Evolutionary conservation across 345 rosid species (phyloP).

Genomic region (Corchorus olitorius): DNA sequence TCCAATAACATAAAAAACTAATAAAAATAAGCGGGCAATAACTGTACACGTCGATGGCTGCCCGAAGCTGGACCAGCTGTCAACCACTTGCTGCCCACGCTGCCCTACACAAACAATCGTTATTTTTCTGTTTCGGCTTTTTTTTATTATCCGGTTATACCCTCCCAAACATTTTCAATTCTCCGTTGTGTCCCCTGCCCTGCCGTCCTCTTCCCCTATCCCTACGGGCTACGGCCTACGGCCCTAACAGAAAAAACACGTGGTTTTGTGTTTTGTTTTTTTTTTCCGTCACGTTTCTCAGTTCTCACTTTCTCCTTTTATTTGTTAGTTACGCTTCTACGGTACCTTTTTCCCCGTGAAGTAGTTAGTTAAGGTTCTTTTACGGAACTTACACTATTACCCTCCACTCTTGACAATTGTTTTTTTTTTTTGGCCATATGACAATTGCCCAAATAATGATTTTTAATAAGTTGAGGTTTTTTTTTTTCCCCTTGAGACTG

Average conservation of each 20-base stretch:
- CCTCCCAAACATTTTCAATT: not conserved
- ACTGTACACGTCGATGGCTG: conserved; percentile 10
- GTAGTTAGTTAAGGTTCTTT: not conserved
- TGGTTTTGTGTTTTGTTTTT: not conserved
- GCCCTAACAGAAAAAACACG: conserved; percentile 6
- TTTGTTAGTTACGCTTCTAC: not conserved
- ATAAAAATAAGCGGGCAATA: not conserved
- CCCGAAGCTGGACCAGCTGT: conserved; percentile 2
- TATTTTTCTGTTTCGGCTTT: not conserved
- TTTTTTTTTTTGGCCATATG: no score
- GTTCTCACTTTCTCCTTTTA: not conserved
- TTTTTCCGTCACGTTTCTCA: not conserved
- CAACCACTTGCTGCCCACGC: not conserved
- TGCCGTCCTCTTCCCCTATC: not conserved
- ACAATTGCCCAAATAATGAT: no score
- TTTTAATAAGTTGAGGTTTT: no score
- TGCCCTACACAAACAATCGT: not conserved
- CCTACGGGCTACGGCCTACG: no score
- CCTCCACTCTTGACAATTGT: no score
- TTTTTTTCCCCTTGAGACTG: no score
- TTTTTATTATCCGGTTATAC: not conserved
- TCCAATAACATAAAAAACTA: no score
- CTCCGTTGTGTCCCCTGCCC: not conserved
- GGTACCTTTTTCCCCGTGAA: not conserved
- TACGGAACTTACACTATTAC: not conserved